phyloP scores from a whole-genome alignment of 2,329 filamentous ascomycete species.

The Aspergillus intermedius region DNA sequence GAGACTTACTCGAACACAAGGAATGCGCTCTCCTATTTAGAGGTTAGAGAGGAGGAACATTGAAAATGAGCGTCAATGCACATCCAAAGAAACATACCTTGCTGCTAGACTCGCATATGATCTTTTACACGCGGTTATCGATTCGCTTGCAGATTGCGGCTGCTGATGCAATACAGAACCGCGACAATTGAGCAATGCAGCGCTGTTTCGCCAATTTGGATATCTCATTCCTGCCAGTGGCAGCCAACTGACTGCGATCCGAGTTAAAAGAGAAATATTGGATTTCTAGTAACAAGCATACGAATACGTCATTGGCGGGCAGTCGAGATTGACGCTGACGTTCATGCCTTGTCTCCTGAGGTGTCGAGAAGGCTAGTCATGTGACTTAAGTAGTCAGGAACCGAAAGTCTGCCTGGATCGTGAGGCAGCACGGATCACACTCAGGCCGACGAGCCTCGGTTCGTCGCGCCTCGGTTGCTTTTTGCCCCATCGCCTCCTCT shows the following conservation, averaged over 20 bases:
- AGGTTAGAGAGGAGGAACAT: conserved; percentile 5
- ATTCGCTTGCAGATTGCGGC: not conserved
- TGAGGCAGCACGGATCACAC: not conserved
- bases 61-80: conserved; percentile 1
- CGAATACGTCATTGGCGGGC: too few relatives aligned
- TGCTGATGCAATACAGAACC: conserved; percentile 1
- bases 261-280: too few relatives aligned
- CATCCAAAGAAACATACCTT: conserved; percentile 12
- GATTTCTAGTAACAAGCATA: too few relatives aligned
- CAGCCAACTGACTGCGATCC: not conserved
- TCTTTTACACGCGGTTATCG: conserved; percentile 1
- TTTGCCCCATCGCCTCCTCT: not conserved
- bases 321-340: too few relatives aligned
- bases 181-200: conserved; percentile 4
- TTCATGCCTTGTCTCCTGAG: too few relatives aligned
- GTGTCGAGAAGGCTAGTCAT: too few relatives aligned
- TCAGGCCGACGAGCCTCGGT: not conserved
- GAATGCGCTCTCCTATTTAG: conserved; percentile 7
- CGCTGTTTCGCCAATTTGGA: conserved; percentile 7
- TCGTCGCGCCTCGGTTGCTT: not conserved
- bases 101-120: conserved; percentile 5
- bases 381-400: too few relatives aligned
- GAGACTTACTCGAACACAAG: conserved; percentile 7
- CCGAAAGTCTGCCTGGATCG: not conserved
- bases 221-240: not conserved